Conservation (phyloP, 169 alveolate species). For the Cystoisospora suis region DNA sequence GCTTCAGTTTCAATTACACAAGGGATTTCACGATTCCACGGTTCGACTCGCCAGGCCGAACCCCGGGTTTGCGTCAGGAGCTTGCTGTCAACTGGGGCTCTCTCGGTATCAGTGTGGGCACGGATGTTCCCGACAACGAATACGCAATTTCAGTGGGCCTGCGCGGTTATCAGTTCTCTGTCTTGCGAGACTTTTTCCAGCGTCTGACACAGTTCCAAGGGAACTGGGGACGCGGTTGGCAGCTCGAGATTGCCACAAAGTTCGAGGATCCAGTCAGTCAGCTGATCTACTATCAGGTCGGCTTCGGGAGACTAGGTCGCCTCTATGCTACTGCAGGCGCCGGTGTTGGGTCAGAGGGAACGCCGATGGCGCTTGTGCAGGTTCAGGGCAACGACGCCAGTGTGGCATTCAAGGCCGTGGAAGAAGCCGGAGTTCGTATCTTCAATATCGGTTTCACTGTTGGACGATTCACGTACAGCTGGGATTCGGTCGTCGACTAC, state of each 20-base stretch:
- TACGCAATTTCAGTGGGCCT: slow-evolving; percentile 34
- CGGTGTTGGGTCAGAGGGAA: slow-evolving; percentile 37
- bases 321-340: slow-evolving; percentile 40
- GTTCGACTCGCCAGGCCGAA: background rate
- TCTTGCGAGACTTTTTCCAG: slow-evolving; percentile 44
- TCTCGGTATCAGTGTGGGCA: slow-evolving; percentile 34
- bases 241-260: slow-evolving; percentile 12
- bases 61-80: slow-evolving; percentile 38
- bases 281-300: slow-evolving; percentile 16
- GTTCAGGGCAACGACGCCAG: slow-evolving; percentile 25
- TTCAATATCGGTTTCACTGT: slow-evolving; percentile 33
- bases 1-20: slow-evolving; percentile 15
- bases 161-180: slow-evolving; percentile 47
- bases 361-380: slow-evolving; percentile 38
- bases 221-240: slow-evolving; percentile 66
- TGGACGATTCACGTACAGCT: slow-evolving; percentile 55
- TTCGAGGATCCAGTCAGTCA: slow-evolving; percentile 23
- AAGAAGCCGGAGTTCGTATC: slow-evolving; percentile 36
- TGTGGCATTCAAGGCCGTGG: slow-evolving; percentile 41
- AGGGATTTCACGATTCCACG: slow-evolving; percentile 29
- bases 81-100: slow-evolving; percentile 41
- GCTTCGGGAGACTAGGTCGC: slow-evolving; percentile 50
- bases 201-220: slow-evolving; percentile 34
- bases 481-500: slow-evolving; percentile 38
- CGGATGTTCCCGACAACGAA: slow-evolving; percentile 42